phyloP scores from a whole-genome alignment of 2,329 filamentous ascomycete species.

The Talaromyces rugulosus region DNA sequence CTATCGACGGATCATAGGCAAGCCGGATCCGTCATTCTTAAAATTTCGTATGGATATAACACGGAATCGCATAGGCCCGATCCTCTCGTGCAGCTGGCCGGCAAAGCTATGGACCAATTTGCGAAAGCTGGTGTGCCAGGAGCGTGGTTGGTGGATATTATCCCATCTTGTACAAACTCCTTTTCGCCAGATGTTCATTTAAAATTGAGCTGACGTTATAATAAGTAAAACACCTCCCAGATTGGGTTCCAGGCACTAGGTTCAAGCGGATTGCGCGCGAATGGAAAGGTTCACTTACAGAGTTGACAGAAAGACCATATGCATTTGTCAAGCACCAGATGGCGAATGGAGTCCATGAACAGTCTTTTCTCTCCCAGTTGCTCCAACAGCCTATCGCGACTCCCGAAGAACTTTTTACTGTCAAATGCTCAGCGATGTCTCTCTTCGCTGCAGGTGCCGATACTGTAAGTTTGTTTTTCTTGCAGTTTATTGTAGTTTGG shows the following conservation, averaged over 20 bases:
- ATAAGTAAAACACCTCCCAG: constrained; percentile 37
- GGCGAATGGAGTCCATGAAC: constrained; percentile 23
- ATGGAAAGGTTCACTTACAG: constrained; percentile 29
- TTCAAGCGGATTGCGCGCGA: constrained; percentile 41
- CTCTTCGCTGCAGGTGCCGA: constrained; percentile 43
- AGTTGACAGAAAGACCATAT: constrained; percentile 39
- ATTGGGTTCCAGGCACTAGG: constrained; percentile 43
- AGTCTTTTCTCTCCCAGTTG: constrained; percentile 36
- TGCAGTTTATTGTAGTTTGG: background rate
- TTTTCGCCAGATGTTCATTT: background rate
- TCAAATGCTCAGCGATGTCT: constrained; percentile 41
- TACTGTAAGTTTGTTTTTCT: constrained; percentile 25
- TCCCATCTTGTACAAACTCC: constrained; percentile 37
- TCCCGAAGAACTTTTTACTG: constrained; percentile 27
- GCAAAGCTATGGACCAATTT: constrained; percentile 39
- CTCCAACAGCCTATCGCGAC: constrained; percentile 30
- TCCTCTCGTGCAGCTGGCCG: constrained; percentile 41
- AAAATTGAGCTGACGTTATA: background rate
- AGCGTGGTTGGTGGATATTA: constrained; percentile 43
- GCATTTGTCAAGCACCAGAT: constrained; percentile 40
- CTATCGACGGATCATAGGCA: constrained; percentile 20
- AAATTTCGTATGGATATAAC: constrained; percentile 46
- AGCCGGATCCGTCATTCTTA: constrained; percentile 40
- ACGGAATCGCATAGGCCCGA: constrained; percentile 37
- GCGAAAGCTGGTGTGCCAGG: constrained; percentile 38